Conservation (phyloP, 2,329 filamentous ascomycete species). For the Fusarium napiforme region DNA sequence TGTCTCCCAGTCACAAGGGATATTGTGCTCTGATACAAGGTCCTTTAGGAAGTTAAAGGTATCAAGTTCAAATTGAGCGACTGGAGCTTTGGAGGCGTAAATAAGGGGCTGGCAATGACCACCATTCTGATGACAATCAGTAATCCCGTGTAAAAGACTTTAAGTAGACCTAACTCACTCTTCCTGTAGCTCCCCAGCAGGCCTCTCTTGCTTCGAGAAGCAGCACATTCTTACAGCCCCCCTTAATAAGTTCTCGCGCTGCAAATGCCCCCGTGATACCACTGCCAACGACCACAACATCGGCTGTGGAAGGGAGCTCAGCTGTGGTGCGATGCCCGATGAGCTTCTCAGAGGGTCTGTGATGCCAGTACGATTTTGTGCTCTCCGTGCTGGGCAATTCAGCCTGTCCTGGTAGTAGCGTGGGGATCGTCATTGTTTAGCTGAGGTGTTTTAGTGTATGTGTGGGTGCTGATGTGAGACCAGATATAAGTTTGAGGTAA, state of each 20-base stretch:
- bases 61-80: slow-evolving; percentile 77
- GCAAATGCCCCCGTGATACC: slow-evolving; percentile 82
- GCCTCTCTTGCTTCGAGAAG: slow-evolving; percentile 83
- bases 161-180: slow-evolving; percentile 61
- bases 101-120: slow-evolving; percentile 80
- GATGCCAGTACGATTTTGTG: slow-evolving; percentile 79
- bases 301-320: slow-evolving; percentile 69
- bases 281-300: slow-evolving; percentile 78
- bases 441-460: not conserved
- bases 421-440: slow-evolving; percentile 47
- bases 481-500: not conserved
- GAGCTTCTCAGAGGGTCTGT: slow-evolving; percentile 71
- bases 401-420: slow-evolving; percentile 53
- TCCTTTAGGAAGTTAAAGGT: slow-evolving; percentile 71
- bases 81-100: slow-evolving; percentile 68
- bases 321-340: slow-evolving; percentile 75
- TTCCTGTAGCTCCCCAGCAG: slow-evolving; percentile 85
- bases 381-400: slow-evolving; percentile 70
- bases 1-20: slow-evolving; percentile 76
- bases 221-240: slow-evolving; percentile 64
- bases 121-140: slow-evolving; percentile 62
- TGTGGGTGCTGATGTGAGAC: not conserved
- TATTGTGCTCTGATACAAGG: slow-evolving; percentile 65
- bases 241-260: slow-evolving; percentile 69
- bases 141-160: not conserved